Evolutionary conservation across 164 flowering plant species (phyloP).

Genomic region (Vitis labrusca): DNA sequence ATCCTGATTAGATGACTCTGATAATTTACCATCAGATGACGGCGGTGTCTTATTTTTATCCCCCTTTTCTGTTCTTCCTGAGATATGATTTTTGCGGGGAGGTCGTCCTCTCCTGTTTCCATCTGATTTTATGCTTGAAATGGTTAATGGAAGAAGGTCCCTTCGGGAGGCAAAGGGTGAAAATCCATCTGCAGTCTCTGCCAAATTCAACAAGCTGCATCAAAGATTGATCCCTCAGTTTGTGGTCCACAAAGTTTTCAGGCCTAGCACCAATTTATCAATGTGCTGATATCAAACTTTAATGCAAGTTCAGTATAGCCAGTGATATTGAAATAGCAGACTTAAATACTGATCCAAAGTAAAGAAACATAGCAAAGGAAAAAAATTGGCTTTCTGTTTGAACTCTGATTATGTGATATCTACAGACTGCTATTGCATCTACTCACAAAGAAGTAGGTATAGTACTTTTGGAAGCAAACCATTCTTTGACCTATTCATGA

Average conservation of each 20-base stretch:
- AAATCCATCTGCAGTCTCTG: conserved; percentile 56
- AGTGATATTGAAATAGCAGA: not conserved
- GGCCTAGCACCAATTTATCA: not conserved
- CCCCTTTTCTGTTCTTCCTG: conserved; percentile 20
- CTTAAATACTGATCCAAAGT: not conserved
- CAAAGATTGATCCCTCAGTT: conserved; percentile 55
- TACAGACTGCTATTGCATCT: not conserved
- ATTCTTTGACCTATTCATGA: no score
- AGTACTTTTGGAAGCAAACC: no score
- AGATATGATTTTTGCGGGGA: conserved; percentile 23
- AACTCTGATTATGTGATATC: not conserved
- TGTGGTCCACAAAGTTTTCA: conserved; percentile 11
- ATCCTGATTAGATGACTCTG: conserved; percentile 40
- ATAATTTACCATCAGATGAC: conserved; percentile 19
- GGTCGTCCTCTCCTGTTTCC: conserved; percentile 32
- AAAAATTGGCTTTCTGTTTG: not conserved
- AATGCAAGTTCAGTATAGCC: not conserved
- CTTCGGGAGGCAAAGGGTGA: conserved; percentile 21
- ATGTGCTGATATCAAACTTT: not conserved
- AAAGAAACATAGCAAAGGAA: not conserved
- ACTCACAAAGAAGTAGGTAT: no score
- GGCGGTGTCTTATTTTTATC: conserved; percentile 15
- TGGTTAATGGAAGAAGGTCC: conserved; percentile 12
- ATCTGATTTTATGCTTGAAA: conserved; percentile 33
- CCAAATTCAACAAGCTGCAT: conserved; percentile 78